Evolutionary conservation across 306 rosid species (phyloP).

Genomic region (Lathyrus oleraceus): DNA sequence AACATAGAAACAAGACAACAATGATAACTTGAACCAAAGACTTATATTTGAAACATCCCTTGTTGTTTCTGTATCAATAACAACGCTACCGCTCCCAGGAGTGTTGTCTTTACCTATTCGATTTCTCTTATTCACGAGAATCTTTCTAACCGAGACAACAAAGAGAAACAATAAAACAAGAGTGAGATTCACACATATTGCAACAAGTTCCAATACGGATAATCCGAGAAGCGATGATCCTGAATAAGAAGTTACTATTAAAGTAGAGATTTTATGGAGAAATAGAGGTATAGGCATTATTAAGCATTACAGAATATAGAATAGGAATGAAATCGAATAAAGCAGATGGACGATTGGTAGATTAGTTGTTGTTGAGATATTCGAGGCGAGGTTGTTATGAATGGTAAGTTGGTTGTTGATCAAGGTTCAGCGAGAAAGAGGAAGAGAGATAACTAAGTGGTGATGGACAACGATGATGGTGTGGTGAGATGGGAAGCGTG

Average conservation of each 20-base stretch:
- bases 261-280: conserved; percentile 41
- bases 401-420: conserved; percentile 22
- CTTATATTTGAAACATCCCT: conserved; percentile 51
- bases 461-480: background rate
- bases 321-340: conserved; percentile 9
- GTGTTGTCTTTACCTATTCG: conserved; percentile 48
- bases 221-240: conserved; percentile 45
- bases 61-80: conserved; percentile 47
- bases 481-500: background rate
- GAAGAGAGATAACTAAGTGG: too few species aligned
- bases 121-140: conserved; percentile 47
- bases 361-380: conserved; percentile 8
- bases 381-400: too few species aligned
- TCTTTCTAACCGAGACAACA: conserved; percentile 50
- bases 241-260: conserved; percentile 10
- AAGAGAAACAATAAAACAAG: conserved; percentile 64
- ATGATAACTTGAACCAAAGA: conserved; percentile 53
- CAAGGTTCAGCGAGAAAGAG: conserved; percentile 32
- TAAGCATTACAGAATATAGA: conserved; percentile 24
- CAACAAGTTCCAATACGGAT: conserved; percentile 69
- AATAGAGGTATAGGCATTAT: conserved; percentile 57
- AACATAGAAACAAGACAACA: conserved; percentile 69
- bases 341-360: conserved; percentile 15
- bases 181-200: conserved; percentile 60
- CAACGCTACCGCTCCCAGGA: conserved; percentile 37